phyloP scores from a whole-genome alignment of 2,329 filamentous ascomycete species.

The Ambrosiella xylebori region DNA sequence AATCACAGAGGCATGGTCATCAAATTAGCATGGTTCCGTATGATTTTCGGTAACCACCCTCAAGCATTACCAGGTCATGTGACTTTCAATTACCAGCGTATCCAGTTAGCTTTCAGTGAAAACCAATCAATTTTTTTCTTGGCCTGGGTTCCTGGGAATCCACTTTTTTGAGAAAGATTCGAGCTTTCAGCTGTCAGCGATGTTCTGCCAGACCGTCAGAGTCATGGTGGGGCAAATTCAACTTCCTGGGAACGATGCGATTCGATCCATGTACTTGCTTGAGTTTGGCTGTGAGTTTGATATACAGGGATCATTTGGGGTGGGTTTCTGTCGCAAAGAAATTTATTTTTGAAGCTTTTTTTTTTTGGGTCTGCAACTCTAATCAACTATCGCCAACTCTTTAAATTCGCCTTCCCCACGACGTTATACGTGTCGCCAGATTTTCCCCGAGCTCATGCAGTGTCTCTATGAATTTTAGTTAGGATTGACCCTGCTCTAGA shows the following conservation, averaged over 20 bases:
- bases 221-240: not conserved
- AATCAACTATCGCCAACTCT: not conserved
- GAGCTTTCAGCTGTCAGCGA: not conserved
- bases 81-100: conserved; percentile 5
- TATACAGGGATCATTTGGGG: conserved; percentile 2
- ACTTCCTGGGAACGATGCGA: not conserved
- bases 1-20: conserved; percentile 7
- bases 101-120: conserved; percentile 14
- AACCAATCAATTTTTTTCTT: conserved; percentile 13
- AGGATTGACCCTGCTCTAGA: conserved; percentile 57
- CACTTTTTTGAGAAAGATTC: not conserved
- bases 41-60: conserved; percentile 12
- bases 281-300: not conserved
- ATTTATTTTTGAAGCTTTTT: conserved; percentile 4
- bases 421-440: not conserved
- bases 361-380: not conserved
- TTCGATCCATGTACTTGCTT: not conserved
- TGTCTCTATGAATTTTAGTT: conserved; percentile 43
- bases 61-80: conserved; percentile 7
- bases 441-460: not conserved
- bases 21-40: conserved; percentile 13
- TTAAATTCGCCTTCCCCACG: not conserved
- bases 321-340: conserved; percentile 6
- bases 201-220: not conserved
- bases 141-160: not conserved